phyloP scores from a whole-genome alignment of 805 yeast genomes.

The Pichia sporocuriosa region DNA sequence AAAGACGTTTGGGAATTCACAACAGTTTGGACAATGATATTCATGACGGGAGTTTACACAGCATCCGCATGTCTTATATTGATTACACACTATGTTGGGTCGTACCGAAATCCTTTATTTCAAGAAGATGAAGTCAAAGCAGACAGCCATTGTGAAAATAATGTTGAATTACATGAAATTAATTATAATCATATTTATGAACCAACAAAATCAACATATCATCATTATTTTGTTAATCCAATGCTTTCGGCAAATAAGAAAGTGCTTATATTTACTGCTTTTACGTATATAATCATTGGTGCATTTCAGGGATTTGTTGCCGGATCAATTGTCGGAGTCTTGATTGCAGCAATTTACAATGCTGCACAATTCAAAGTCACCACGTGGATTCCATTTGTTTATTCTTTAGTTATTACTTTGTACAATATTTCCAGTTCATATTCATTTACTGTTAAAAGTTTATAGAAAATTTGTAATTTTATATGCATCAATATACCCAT shows the following conservation, averaged over 20 bases:
- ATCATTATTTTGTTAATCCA: conserved; percentile 5
- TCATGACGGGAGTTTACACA: conserved; percentile 55
- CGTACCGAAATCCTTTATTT: conserved; percentile 6
- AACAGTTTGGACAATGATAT: conserved; percentile 69
- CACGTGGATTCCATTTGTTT: conserved; percentile 89
- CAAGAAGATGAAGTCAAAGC: not conserved
- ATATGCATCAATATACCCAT: too few species aligned
- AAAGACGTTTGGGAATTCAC: conserved; percentile 80
- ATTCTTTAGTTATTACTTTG: conserved; percentile 63
- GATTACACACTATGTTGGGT: conserved; percentile 37
- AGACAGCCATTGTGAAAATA: not conserved
- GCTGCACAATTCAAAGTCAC: conserved; percentile 84
- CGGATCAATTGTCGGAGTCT: conserved; percentile 73
- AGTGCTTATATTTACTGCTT: conserved; percentile 36
- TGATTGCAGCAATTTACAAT: conserved; percentile 66
- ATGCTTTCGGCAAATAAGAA: conserved; percentile 6
- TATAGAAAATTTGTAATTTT: not conserved
- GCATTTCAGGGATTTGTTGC: conserved; percentile 57
- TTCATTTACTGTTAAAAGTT: conserved; percentile 41
- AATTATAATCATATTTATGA: conserved; percentile 1
- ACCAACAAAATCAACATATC: conserved; percentile 5
- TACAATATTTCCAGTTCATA: conserved; percentile 64
- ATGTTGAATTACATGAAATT: conserved; percentile 4
- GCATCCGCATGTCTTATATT: conserved; percentile 61
- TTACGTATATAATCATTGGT: conserved; percentile 46